Evolutionary conservation across 352 stramenopile species (phyloP).

Genomic region (Globisporangium solare): DNA sequence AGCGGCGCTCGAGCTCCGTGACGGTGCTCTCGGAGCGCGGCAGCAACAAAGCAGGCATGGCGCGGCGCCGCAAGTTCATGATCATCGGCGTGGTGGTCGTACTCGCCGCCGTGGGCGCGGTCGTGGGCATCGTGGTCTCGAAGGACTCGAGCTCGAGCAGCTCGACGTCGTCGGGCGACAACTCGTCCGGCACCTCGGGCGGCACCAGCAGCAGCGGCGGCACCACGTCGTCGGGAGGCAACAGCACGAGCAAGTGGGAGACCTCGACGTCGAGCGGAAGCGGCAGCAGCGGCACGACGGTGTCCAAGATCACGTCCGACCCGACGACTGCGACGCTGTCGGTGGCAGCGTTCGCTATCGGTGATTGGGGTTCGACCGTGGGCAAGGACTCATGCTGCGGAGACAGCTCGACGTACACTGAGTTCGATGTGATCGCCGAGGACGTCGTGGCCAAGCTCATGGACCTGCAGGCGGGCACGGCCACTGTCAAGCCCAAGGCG

Average conservation of each 20-base stretch:
- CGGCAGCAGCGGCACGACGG: conserved; percentile 2
- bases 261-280: no score
- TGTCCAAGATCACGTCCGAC: conserved; percentile 12
- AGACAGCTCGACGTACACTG: conserved; percentile 45
- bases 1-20: not conserved
- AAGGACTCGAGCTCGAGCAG: conserved; percentile 25
- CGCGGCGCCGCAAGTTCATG: conserved; percentile 22
- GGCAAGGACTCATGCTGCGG: conserved; percentile 66
- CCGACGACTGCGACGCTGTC: conserved; percentile 27
- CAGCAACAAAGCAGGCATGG: conserved; percentile 1
- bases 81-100: conserved; percentile 30
- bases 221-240: not conserved
- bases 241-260: not conserved
- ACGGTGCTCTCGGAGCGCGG: not conserved
- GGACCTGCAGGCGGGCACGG: conserved; percentile 28
- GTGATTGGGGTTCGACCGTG: conserved; percentile 69
- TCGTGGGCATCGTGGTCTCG: conserved; percentile 41
- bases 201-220: conserved; percentile 4
- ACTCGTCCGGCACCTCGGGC: conserved; percentile 4
- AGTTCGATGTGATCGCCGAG: conserved; percentile 68
- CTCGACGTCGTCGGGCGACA: conserved; percentile 10
- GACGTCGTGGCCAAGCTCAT: conserved; percentile 59
- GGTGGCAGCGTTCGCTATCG: conserved; percentile 59
- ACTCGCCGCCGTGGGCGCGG: conserved; percentile 36
- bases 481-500: conserved; percentile 34